A percentile compares a stretch with the other conserved stretches of the same genome.
These are phyloP conservation scores for Raffaelea ambrosiae DNA, from an alignment of 2,329 filamentous ascomycete species.

Conservation along the genomic window DNA sequence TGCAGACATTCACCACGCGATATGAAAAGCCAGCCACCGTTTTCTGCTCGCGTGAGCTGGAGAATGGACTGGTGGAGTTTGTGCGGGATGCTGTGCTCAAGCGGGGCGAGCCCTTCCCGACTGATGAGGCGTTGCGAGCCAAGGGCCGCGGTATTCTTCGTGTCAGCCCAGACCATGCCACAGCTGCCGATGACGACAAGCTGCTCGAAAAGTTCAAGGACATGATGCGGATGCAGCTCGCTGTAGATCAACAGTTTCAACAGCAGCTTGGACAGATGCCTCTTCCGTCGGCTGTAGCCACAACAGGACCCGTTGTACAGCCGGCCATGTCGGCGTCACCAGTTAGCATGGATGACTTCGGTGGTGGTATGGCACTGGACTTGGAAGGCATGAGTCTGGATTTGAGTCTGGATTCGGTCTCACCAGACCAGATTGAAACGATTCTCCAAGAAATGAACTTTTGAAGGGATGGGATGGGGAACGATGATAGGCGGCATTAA, in stretches of 20 bases:
- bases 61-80: constrained; percentile 42
- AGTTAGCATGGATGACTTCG: no score
- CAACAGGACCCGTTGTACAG: no score
- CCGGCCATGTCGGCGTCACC: neutral
- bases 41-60: constrained; percentile 52
- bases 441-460: constrained; percentile 36
- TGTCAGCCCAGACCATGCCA: constrained; percentile 23
- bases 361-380: neutral
- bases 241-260: neutral
- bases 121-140: constrained; percentile 36
- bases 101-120: constrained; percentile 32
- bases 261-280: constrained; percentile 3
- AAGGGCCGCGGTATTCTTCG: constrained; percentile 41
- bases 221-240: constrained; percentile 26
- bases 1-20: constrained; percentile 33
- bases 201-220: constrained; percentile 47
- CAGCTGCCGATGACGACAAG: constrained; percentile 45
- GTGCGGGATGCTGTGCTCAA: constrained; percentile 29
- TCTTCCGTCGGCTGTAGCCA: no score
- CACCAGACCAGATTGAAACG: constrained; percentile 28
- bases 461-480: constrained; percentile 20
- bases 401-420: constrained; percentile 16
- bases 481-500: neutral
- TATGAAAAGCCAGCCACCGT: constrained; percentile 39
- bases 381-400: constrained; percentile 21